A percentile compares a stretch with the other conserved stretches of the same genome.
These are phyloP conservation scores for Piper longum DNA, from an alignment of 164 flowering plant species.

Conservation along the genomic window DNA sequence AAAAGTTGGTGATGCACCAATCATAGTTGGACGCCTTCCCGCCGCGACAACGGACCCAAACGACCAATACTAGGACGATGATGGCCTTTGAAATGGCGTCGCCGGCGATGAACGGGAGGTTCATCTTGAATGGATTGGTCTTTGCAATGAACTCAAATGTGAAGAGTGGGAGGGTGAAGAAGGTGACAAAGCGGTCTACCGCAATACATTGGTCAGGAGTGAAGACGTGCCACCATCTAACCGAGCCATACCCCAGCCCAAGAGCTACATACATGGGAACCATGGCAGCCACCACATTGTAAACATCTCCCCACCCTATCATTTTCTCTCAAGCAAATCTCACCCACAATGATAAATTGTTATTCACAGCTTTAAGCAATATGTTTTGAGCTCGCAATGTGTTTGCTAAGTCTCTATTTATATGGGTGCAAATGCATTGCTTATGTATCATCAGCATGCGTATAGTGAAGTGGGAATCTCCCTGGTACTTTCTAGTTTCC, in stretches of 20 bases:
- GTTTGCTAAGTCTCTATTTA: too few species aligned
- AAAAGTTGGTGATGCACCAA: slow-evolving; percentile 66
- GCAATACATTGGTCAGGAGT: slow-evolving; percentile 42
- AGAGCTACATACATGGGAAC: slow-evolving; percentile 42
- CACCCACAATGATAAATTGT: background rate
- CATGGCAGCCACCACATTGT: slow-evolving; percentile 39
- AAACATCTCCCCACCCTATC: slow-evolving; percentile 34
- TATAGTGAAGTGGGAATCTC: too few species aligned
- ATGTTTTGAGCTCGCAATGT: too few species aligned
- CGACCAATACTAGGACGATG: slow-evolving; percentile 27
- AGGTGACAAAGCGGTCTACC: slow-evolving; percentile 45
- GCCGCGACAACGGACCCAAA: slow-evolving; percentile 46
- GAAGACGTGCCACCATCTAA: slow-evolving; percentile 54
- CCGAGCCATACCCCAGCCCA: slow-evolving; percentile 38
- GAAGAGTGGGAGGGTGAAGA: slow-evolving; percentile 63
- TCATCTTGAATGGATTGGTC: slow-evolving; percentile 46
- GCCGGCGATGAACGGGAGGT: slow-evolving; percentile 36
- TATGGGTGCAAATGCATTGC: too few species aligned
- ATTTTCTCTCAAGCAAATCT: slow-evolving; percentile 7
- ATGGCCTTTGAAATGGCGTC: slow-evolving; percentile 50
- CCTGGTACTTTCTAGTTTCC: too few species aligned
- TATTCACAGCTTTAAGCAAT: too few species aligned
- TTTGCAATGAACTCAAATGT: slow-evolving; percentile 43
- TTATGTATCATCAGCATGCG: too few species aligned
- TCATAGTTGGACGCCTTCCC: slow-evolving; percentile 35